A percentile compares a stretch with the other conserved stretches of the same genome.
Conservation (phyloP, 2,329 filamentous ascomycete genomes). For the Tympanopsis confertula region DNA sequence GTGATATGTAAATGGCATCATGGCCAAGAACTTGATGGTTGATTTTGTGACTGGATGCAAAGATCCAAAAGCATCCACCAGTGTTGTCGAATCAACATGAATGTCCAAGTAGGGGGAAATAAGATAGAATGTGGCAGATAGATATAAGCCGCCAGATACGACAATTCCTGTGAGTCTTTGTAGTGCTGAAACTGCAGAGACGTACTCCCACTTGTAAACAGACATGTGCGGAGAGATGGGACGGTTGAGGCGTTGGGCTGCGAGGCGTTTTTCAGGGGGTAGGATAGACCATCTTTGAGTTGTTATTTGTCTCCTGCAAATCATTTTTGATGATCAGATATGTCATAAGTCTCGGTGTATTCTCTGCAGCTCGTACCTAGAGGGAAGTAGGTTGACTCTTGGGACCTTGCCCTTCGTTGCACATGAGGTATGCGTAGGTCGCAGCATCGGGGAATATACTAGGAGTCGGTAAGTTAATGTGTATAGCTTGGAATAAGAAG, state of each 20-base stretch:
- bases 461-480: too few species aligned
- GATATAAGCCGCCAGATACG: background rate
- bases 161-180: background rate
- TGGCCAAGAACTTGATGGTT: background rate
- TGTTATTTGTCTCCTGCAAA: too few species aligned
- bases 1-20: background rate
- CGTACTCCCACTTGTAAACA: background rate
- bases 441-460: too few species aligned
- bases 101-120: background rate
- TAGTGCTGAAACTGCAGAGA: background rate
- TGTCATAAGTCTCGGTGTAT: too few species aligned
- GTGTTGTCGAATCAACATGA: background rate
- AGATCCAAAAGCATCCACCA: background rate
- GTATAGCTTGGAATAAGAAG: too few species aligned
- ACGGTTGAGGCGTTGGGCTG: background rate
- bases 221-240: background rate
- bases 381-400: too few species aligned
- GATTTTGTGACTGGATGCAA: background rate
- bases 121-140: background rate
- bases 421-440: too few species aligned
- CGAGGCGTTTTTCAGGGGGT: background rate
- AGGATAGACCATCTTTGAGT: too few species aligned
- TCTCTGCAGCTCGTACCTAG: too few species aligned
- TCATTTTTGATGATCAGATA: too few species aligned
- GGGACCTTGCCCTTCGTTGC: too few species aligned